phyloP scores from a whole-genome alignment of 1,139 yeast species.

The Suhomyces chickasaworum region DNA sequence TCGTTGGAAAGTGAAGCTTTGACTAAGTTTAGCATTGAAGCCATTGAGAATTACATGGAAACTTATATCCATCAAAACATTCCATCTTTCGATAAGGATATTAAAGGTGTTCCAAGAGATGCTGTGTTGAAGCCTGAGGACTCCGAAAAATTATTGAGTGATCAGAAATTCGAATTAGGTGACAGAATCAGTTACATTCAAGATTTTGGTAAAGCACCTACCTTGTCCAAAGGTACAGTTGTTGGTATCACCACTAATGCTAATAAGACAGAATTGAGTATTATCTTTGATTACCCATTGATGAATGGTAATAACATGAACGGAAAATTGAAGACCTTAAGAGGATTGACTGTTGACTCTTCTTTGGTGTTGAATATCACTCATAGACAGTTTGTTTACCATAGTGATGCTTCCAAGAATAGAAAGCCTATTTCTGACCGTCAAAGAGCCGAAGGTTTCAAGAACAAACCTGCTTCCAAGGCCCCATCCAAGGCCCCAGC shows the following conservation, averaged over 20 bases:
- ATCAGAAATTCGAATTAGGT: conserved; percentile 81
- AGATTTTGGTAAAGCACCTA: conserved; percentile 87
- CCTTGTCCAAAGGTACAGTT: conserved; percentile 88
- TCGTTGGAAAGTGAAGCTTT: conserved; percentile 80
- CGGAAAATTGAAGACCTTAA: conserved; percentile 72
- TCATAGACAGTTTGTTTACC: conserved; percentile 72
- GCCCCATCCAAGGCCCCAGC: conserved; percentile 28
- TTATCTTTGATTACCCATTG: conserved; percentile 81
- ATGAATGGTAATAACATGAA: conserved; percentile 81
- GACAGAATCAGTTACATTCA: conserved; percentile 87
- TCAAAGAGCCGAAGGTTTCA: conserved; percentile 25
- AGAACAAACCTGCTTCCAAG: conserved; percentile 23
- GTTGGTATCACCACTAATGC: conserved; percentile 74
- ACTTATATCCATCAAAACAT: conserved; percentile 46
- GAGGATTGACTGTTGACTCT: conserved; percentile 85
- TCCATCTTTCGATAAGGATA: conserved; percentile 52
- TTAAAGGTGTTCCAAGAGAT: conserved; percentile 81
- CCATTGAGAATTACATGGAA: conserved; percentile 67
- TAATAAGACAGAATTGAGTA: conserved; percentile 59
- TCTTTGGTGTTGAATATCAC: conserved; percentile 79
- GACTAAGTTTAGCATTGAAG: conserved; percentile 63
- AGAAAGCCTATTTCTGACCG: conserved; percentile 36
- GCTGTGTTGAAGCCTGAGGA: conserved; percentile 79
- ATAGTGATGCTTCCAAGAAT: conserved; percentile 63
- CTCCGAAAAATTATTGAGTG: conserved; percentile 70